These are phyloP conservation scores for Aegilops umbellulata DNA, from an alignment of 176 grass and related monocot genomes.

Conservation along the genomic window DNA sequence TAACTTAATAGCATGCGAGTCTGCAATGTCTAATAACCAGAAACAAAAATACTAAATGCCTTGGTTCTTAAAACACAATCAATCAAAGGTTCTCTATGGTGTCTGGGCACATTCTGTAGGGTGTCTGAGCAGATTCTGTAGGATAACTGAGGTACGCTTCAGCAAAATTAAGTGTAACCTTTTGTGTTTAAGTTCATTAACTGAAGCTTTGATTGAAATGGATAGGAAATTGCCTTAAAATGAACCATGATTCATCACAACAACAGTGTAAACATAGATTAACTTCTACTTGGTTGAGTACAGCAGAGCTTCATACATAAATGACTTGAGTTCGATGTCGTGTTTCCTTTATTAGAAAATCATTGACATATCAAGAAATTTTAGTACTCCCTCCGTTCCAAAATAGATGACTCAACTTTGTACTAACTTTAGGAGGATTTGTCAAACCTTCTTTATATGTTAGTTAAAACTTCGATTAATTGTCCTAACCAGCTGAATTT, in stretches of 20 bases:
- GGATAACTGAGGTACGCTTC: neutral
- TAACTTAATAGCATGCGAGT: constrained; percentile 4
- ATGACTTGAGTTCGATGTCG: neutral
- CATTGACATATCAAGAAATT: neutral
- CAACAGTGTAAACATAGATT: neutral
- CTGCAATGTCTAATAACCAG: neutral
- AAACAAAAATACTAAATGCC: neutral
- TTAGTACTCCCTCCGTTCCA: neutral
- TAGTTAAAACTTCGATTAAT: neutral
- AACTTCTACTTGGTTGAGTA: neutral
- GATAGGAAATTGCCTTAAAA: neutral
- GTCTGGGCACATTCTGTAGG: neutral
- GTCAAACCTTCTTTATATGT: neutral
- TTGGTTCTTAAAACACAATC: neutral
- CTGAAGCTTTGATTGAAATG: neutral
- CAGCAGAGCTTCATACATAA: constrained; percentile 4
- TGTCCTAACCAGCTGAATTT: neutral
- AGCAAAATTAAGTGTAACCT: neutral
- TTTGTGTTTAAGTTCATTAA: neutral
- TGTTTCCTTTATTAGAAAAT: neutral
- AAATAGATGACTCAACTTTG: too few relatives aligned
- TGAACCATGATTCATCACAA: neutral
- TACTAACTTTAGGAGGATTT: neutral
- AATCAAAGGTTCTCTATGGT: neutral
- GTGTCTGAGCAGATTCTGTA: neutral